Evolutionary conservation across 768 basidiomycete genomes (phyloP), one percentile per base, ranked within the genome.

Genomic region (Dioszegia crocea): DNA sequence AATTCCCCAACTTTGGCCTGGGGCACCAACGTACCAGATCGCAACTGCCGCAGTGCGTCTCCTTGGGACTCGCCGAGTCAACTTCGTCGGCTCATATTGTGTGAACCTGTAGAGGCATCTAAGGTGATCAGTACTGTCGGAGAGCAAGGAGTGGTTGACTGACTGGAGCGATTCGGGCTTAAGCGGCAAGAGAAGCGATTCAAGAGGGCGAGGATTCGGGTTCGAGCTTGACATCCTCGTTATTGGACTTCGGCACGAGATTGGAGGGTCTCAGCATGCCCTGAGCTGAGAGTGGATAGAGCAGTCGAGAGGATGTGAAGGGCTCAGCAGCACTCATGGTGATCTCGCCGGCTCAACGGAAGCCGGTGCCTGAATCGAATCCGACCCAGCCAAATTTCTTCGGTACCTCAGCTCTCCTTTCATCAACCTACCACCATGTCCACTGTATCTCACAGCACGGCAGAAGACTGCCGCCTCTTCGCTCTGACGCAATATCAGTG

Each of bases 401-500:
- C 5, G n/a, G 5, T 19, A 43, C 40, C 14, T 43, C 40, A 5
- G 14, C 5, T 21, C 9, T 17, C 40, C 21, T 8, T 47, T 24
- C 27, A 30, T 3, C 21, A 6, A 6, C 29, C 4, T n/a, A 27
- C 51, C 8, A 52, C 17, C 33, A 52, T 31, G 48, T 50, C 48
- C 30, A 33, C 51, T 19, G 24, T 8, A 17, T 11, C 39, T n/a
- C 24, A 8, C 30, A 48, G 46, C 16, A n/a, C 21, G 5, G 6
- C 16, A 17, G 57, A 59, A 33, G 59, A 44, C 29, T 76, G 74
- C 55, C 54, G 49, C 17, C 56, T 76, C 38, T 74, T 70, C 61
- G 49, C 68, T 24, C 60, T 76, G n/a, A 72, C 66, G 23, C 74
- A 74, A 57, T 76, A 70, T 56, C 65, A 76, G 54, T 76, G 74